phyloP scores from a whole-genome alignment of 805 yeast species.

The Metschnikowia cerradonensis region DNA sequence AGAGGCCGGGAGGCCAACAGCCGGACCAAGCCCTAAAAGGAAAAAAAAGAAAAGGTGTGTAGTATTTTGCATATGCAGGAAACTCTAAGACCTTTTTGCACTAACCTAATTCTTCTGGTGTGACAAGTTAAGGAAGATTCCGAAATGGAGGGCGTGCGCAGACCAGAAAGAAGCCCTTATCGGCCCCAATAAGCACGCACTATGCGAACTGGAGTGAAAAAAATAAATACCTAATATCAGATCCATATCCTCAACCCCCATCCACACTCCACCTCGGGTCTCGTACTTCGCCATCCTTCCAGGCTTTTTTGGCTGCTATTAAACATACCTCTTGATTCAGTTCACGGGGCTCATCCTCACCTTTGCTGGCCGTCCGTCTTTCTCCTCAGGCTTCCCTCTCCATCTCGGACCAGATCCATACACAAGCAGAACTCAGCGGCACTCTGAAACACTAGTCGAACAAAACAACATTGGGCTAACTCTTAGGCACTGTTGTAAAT shows the following conservation, averaged over 20 bases:
- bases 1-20: neutral
- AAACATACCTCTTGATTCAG: constrained; percentile 16
- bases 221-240: constrained; percentile 5
- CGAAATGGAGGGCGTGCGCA: neutral
- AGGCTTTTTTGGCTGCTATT: neutral
- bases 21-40: too few relatives aligned
- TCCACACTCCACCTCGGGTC: neutral
- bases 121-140: too few relatives aligned
- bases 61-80: too few relatives aligned
- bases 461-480: too few relatives aligned
- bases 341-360: constrained; percentile 16
- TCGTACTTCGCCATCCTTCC: neutral
- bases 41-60: too few relatives aligned
- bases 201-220: constrained; percentile 8
- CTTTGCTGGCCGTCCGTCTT: neutral
- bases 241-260: neutral
- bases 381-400: neutral
- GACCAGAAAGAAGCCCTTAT: constrained; percentile 13
- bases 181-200: constrained; percentile 12
- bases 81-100: neutral
- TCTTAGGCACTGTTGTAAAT: too few relatives aligned
- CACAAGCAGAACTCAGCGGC: neutral
- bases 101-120: neutral
- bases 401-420: neutral
- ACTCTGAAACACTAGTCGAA: too few relatives aligned